Percentiles rank a stretch among this genome's conserved stretches.
phyloP scores from a whole-genome alignment of 805 yeast species.

The Wickerhamiella vanderwaltii region DNA sequence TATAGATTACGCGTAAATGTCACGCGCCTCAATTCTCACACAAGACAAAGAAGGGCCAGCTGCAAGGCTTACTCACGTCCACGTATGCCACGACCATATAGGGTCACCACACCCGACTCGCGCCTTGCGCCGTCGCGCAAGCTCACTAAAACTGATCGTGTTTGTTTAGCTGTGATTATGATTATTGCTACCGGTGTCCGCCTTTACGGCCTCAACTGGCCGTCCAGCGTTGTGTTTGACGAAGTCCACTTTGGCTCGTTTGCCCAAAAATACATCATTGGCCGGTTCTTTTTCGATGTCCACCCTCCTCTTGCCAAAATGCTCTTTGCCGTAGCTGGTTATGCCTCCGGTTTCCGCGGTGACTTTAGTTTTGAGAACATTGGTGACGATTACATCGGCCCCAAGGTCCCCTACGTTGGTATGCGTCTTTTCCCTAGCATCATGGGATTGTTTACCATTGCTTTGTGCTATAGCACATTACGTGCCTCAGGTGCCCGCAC shows the following conservation, averaged over 20 bases:
- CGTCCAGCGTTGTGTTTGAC: conserved; percentile 78
- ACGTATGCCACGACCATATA: conserved; percentile 18
- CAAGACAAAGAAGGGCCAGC: too few species aligned
- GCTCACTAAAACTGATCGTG: conserved; percentile 19
- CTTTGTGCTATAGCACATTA: conserved; percentile 43
- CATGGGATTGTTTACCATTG: conserved; percentile 41
- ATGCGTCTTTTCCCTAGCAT: conserved; percentile 48
- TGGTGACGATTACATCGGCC: conserved; percentile 34
- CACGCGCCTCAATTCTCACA: too few species aligned
- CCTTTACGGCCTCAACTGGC: conserved; percentile 46
- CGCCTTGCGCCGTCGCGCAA: conserved; percentile 20
- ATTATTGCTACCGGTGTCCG: conserved; percentile 47
- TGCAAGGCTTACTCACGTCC: too few species aligned
- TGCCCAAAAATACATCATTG: conserved; percentile 63
- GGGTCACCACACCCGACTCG: conserved; percentile 22
- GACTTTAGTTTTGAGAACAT: conserved; percentile 33
- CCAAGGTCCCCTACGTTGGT: conserved; percentile 37
- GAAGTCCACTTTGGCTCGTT: conserved; percentile 97
- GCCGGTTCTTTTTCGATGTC: conserved; percentile 55
- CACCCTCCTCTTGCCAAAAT: conserved; percentile 63
- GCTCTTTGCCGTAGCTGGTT: conserved; percentile 43
- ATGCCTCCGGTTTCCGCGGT: conserved; percentile 42
- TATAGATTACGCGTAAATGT: too few species aligned
- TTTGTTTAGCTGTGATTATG: conserved; percentile 30
- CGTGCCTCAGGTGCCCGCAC: conserved; percentile 45